phyloP scores from a whole-genome alignment of 1,284 basidiomycete species.

The Schizopora paradoxa region DNA sequence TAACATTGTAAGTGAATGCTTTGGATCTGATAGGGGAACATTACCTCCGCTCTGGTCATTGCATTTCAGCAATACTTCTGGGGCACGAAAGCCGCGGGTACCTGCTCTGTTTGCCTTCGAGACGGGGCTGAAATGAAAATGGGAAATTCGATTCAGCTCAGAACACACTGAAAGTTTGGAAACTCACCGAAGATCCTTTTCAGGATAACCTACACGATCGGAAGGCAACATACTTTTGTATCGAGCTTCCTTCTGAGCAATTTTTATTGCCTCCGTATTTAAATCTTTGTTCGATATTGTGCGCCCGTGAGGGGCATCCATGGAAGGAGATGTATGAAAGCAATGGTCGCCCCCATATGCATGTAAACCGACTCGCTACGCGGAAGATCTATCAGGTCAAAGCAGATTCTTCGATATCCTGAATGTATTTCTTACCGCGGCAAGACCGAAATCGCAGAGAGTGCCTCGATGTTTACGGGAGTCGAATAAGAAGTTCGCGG shows the following conservation, averaged over 20 bases:
- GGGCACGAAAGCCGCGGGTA: slow-evolving; percentile 94
- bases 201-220: slow-evolving; percentile 69
- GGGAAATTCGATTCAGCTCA: slow-evolving; percentile 4
- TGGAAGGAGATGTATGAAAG: slow-evolving; percentile 64
- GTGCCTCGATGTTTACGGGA: slow-evolving; percentile 80
- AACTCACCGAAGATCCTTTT: slow-evolving; percentile 57
- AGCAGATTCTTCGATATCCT: background rate
- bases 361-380: slow-evolving; percentile 35
- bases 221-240: slow-evolving; percentile 47
- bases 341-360: slow-evolving; percentile 50
- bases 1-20: slow-evolving; percentile 9
- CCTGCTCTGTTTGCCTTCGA: slow-evolving; percentile 97
- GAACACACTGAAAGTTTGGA: slow-evolving; percentile 9
- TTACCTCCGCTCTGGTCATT: slow-evolving; percentile 87
- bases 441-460: slow-evolving; percentile 93
- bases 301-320: slow-evolving; percentile 63
- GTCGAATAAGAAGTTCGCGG: slow-evolving; percentile 97
- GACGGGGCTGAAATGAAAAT: slow-evolving; percentile 48
- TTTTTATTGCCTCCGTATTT: slow-evolving; percentile 41
- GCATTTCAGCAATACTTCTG: slow-evolving; percentile 95
- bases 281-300: slow-evolving; percentile 35
- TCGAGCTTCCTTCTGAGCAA: slow-evolving; percentile 58
- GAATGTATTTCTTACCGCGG: slow-evolving; percentile 73
- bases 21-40: slow-evolving; percentile 24
- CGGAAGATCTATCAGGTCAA: background rate